Base-by-base conservation (phyloP, 306 rosid species). In the Castanea crenata region DNA sequence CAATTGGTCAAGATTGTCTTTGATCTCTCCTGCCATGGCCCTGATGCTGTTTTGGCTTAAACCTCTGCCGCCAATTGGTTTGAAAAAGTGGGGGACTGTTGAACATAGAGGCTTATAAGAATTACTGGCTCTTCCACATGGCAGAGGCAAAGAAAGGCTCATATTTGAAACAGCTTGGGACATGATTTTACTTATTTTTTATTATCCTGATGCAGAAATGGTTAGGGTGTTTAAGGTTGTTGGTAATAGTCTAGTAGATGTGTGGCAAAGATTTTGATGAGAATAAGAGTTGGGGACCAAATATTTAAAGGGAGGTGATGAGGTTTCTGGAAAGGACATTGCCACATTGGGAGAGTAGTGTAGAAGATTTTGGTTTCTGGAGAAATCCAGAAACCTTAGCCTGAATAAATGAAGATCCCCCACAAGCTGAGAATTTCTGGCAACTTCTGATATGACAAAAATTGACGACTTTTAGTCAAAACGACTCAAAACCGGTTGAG, bases 1-100 rank as follows among this genome's bases (percentile, higher is more conserved):
- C 35, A 86, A 6, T 72, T 89, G 87, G 44, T 92, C 84, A 44
- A 87, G 86, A 4, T 83, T 87, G 44, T 90, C 87, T 82, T 91
- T 88, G 76, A 62, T 32, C 1, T 92, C 85, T 1, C 86, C 89
- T 19, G 83, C 82, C 90, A 79, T 80, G 74, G 90, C 89, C 52
- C 20, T 89, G 31, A 87, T 7, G 32, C 34, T 49, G 49, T 67
- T 79, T 44, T 15, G 27, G 23, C 59, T 38, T 23, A 18, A n/a
- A 21, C 68, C 55, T 71, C 64, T 55, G 63, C 32, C 2, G 3
- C 32, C 34, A 1, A 32, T 31, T 19, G 83, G 86, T 21, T 78
- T 85, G 64, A 81, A 62, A 10, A 51, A 58, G 5, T 6, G 32
- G 8, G 75, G 32, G 16, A 19, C 6, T n/a, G 16, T 35, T 35